Percentiles rank a stretch among this genome's conserved stretches.
Evolutionary conservation across 2,329 filamentous ascomycete species (phyloP).

Genomic region (Massarina eburnea): DNA sequence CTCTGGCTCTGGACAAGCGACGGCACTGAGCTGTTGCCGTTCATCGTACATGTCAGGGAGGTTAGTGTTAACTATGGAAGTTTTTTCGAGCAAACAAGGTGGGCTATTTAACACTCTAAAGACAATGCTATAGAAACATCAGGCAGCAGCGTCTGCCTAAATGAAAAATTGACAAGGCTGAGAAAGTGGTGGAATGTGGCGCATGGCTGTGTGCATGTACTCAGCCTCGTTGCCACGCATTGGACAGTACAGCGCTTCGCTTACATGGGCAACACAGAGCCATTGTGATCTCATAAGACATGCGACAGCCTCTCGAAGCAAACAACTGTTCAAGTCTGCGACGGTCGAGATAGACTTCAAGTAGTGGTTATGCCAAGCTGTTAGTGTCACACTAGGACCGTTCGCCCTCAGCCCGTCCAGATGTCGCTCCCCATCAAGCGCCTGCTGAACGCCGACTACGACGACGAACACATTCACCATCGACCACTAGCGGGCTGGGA

Average conservation of each 20-base stretch:
- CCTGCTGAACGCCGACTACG: slow-evolving; percentile 22
- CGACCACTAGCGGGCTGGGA: slow-evolving; percentile 9
- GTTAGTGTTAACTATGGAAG: not conserved
- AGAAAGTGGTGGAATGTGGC: slow-evolving; percentile 8
- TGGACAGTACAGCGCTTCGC: slow-evolving; percentile 3
- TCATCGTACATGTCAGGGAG: not conserved
- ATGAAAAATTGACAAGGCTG: slow-evolving; percentile 2
- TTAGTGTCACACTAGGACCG: slow-evolving; percentile 1
- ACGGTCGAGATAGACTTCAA: not conserved
- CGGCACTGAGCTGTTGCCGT: not conserved
- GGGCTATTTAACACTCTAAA: not conserved
- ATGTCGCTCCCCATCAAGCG: slow-evolving; percentile 31
- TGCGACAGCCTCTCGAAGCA: not conserved
- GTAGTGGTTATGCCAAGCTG: slow-evolving; percentile 9
- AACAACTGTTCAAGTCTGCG: not conserved
- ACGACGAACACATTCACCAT: slow-evolving; percentile 4
- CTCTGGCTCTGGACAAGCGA: slow-evolving; percentile 1
- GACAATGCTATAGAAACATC: not conserved
- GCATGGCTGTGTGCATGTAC: slow-evolving; percentile 1
- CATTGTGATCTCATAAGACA: not conserved
- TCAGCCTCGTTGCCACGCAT: slow-evolving; percentile 11
- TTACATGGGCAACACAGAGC: slow-evolving; percentile 5
- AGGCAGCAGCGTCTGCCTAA: not conserved
- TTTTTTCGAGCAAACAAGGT: no score
- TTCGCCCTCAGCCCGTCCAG: not conserved